Base-by-base conservation (phyloP, 2,329 filamentous ascomycete species). In the Dactylellina parvicollis region DNA sequence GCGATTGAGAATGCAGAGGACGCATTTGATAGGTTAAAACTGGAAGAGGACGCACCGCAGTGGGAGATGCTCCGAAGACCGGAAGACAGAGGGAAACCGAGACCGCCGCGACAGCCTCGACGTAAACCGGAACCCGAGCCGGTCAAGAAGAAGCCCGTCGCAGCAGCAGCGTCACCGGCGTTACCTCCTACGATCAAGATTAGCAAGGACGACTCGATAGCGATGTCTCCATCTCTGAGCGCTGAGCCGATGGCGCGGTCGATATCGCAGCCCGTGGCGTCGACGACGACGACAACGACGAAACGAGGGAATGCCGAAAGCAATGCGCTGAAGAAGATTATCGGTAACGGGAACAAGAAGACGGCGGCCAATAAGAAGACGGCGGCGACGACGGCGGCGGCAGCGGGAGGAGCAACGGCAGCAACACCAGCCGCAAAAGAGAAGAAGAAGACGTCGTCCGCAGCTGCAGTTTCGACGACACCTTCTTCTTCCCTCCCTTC, bases 31-130 rank as follows among this genome's bases (percentile, higher is more conserved):
- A 69, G 77, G 56, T 38, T 77, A 52, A 67, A 75, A 18, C 54
- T 78, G 14, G 50, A 65, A 24, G 72, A 75, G 16, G 75, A 76
- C 44, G 77, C 76, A 14, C 56, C 76, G 14, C 74, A 77, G 71
- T 78, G 76, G 76, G 76, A 76, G 42, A 72, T 77, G 73, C 73
- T 77, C 42, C 52, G 76, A 20, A 71, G 69, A 40, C 76, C 76
- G 10, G 76, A 77, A 20, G 76, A 78, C 8, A 72, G 76, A 75
- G 77, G 77, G 24, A 73, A 60, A n/a, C 69, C 69, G 8, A 52
- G 69, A 36, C 69, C 60, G 22, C 69, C 69, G 12, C 60, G 69
- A 50, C 69, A 73, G 22, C 54, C 54, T 40, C 69, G 69, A 56
- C 26, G 40, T 28, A 73, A 73, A 26, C 60, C 54, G 10, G 69